Evolutionary conservation across 257 asterid genomes (phyloP).

Genomic region (Dorcoceras hygrometricum): DNA sequence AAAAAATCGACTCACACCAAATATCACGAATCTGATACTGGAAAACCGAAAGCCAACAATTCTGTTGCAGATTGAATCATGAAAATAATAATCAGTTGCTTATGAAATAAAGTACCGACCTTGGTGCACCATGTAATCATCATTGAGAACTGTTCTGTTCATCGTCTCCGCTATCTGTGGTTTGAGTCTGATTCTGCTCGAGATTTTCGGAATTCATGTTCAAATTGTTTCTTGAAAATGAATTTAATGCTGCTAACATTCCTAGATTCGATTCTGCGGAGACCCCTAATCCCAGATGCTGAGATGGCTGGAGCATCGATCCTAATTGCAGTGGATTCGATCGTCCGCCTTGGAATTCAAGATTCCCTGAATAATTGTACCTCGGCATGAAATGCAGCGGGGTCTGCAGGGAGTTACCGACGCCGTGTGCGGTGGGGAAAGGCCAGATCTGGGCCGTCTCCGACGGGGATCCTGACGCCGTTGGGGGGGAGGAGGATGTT

Average conservation of each 20-base stretch:
- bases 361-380: conserved; percentile 45
- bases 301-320: conserved; percentile 46
- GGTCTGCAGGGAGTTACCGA: conserved; percentile 41
- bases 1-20: conserved; percentile 11
- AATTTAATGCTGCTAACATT: conserved; percentile 29
- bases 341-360: conserved; percentile 49
- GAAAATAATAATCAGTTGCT: background rate
- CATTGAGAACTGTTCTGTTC: conserved; percentile 44
- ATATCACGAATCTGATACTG: conserved; percentile 24
- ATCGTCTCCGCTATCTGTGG: conserved; percentile 41
- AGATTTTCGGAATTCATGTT: conserved; percentile 29
- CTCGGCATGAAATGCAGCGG: conserved; percentile 56
- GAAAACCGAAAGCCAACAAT: no score
- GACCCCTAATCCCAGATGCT: conserved; percentile 55
- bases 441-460: conserved; percentile 65
- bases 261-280: conserved; percentile 60
- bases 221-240: background rate
- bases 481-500: conserved; percentile 19
- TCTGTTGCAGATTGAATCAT: background rate
- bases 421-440: conserved; percentile 27
- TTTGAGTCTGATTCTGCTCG: conserved; percentile 34
- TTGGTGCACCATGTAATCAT: background rate
- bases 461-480: conserved; percentile 25
- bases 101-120: conserved; percentile 3
- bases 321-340: conserved; percentile 41